Evolutionary conservation across 2,329 filamentous ascomycete species (phyloP), one percentile per base, ranked within the genome.

Genomic region (Elsinoe ampelina): DNA sequence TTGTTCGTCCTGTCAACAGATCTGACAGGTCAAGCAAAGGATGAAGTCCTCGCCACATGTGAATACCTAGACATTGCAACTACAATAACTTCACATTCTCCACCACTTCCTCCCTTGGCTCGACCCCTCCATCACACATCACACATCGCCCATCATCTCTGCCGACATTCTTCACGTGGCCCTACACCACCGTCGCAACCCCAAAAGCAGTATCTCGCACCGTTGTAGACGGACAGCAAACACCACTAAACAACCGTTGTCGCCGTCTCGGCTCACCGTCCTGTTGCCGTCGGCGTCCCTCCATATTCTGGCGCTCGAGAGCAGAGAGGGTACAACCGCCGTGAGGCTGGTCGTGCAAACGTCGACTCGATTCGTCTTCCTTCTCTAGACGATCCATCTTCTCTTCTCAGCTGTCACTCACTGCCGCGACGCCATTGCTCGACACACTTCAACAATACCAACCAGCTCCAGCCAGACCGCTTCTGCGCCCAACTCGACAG

Each of bases 211-310:
- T 35, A 52, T 38, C 17, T 39, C 34, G 13, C 34, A 36, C 48
- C 48, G 48, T 52, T 52, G 7, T 6, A 52, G 32, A 52, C 48
- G 26, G 48, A 52, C 48, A 38, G 48, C 48, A 52, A 52, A 52
- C 48, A 52, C 48, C 48, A 52, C 48, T 52, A 52, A 52, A 52
- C 48, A 52, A 26, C 32, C 48, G 48, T 52, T 52, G 32, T 52
- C 26, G 48, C 45, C 45, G 45, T 26, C 45, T 35, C 45, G 45
- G 45, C 48, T 35, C n/a, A 52, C 34, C 48, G 48, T 52, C 48
- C 26, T 52, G 48, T 52, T 52, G 48, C 48, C 48, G 48, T 38
- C 48, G 41, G 41, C 17, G 32, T 20, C 34, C 26, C 48, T 52
- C 48, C 34, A 52, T 52, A 52, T 39, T 52, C 48, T 52, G 48